These are phyloP conservation scores for Ceratobasidium sp. DNA, from an alignment of 1,284 basidiomycete species.

Conservation along the genomic window DNA sequence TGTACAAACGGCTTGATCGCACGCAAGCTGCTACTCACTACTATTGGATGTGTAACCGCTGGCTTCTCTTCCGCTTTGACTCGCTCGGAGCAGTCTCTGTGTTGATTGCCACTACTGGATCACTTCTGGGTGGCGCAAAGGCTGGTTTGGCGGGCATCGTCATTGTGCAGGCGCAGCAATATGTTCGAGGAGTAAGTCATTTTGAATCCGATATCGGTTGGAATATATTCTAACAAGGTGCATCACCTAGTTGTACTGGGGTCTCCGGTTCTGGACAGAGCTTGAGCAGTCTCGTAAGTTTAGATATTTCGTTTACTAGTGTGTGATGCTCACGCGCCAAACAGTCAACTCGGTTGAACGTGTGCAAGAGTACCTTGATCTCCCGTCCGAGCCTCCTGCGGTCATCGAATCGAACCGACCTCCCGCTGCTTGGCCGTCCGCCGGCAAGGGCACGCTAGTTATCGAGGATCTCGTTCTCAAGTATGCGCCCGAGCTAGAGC, in stretches of 20 bases:
- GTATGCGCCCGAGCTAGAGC: constrained; percentile 87
- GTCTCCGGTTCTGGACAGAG: constrained; percentile 42
- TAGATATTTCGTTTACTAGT: not conserved
- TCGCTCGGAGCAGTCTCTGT: constrained; percentile 75
- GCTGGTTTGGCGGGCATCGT: constrained; percentile 21
- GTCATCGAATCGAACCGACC: constrained; percentile 76
- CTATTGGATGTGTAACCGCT: constrained; percentile 47
- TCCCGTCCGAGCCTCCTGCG: constrained; percentile 88
- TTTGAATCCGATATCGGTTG: not conserved
- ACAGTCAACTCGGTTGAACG: constrained; percentile 83
- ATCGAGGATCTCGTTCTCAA: constrained; percentile 84
- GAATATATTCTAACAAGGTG: not conserved
- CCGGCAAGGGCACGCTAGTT: constrained; percentile 58
- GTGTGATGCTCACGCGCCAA: not conserved
- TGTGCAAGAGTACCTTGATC: constrained; percentile 87
- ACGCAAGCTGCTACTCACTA: constrained; percentile 40
- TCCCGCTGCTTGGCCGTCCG: constrained; percentile 89
- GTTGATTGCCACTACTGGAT: constrained; percentile 68
- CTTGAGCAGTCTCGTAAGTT: constrained; percentile 51
- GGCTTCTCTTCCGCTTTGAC: constrained; percentile 64
- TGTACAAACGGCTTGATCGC: constrained; percentile 39
- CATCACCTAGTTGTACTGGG: not conserved
- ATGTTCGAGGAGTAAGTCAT: constrained; percentile 1
- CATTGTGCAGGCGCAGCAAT: constrained; percentile 29
- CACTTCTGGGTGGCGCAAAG: constrained; percentile 17